These are phyloP conservation scores for Trichosporon faecale DNA, from an alignment of 1,284 basidiomycete species.

Conservation along the genomic window DNA sequence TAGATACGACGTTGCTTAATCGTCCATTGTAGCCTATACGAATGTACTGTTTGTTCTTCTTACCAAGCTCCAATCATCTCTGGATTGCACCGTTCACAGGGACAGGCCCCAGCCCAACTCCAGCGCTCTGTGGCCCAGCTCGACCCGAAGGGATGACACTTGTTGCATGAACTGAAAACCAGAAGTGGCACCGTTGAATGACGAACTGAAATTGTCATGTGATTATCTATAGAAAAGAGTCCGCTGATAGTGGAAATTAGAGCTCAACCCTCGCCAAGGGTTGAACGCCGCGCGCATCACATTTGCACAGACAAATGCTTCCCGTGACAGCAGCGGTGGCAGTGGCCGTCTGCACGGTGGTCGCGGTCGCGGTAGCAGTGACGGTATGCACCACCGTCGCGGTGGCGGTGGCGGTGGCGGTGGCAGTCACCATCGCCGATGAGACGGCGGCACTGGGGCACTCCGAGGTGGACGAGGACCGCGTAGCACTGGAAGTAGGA, in stretches of 20 bases:
- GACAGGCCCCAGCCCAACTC: too few species aligned
- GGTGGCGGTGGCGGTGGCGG: too few species aligned
- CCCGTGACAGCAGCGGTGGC: background rate
- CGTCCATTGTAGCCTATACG: background rate
- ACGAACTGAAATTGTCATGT: background rate
- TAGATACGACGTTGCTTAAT: background rate
- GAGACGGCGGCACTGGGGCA: background rate
- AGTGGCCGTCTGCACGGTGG: background rate
- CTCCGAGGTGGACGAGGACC: background rate
- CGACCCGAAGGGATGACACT: background rate
- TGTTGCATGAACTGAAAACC: background rate
- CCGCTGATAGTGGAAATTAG: background rate
- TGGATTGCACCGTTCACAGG: too few species aligned
- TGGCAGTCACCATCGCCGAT: background rate
- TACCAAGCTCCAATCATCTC: too few species aligned
- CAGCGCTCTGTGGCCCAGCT: too few species aligned
- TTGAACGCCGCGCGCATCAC: slow-evolving; percentile 8
- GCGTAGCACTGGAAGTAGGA: too few species aligned
- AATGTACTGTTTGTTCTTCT: background rate
- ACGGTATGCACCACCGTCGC: background rate
- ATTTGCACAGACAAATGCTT: slow-evolving; percentile 14
- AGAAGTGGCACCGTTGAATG: background rate
- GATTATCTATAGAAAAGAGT: background rate
- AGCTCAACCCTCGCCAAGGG: slow-evolving; percentile 15
- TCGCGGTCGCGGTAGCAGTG: background rate